A percentile compares a stretch with the other conserved stretches of the same genome.
These are phyloP conservation scores for Phytophthora vignae DNA, from an alignment of 352 stramenopile genomes.

Conservation along the genomic window DNA sequence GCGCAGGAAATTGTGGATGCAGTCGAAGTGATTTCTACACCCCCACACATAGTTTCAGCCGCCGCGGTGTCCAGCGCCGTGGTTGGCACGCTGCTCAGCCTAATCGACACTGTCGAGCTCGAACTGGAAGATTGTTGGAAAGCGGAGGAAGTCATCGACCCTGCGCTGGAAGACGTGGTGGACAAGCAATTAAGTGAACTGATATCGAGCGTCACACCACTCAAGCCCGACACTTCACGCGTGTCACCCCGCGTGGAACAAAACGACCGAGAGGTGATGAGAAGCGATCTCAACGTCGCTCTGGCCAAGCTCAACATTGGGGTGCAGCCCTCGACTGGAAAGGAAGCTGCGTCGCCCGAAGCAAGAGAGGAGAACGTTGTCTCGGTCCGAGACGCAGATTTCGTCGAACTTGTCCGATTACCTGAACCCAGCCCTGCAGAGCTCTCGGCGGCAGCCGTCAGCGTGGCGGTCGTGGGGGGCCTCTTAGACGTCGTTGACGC, in stretches of 20 bases:
- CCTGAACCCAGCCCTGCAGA: constrained; percentile 28
- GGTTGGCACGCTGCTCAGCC: constrained; percentile 21
- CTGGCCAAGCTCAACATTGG: neutral
- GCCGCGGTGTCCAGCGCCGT: constrained; percentile 29
- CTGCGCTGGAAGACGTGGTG: neutral
- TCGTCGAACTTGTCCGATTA: constrained; percentile 27
- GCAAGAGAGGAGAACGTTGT: too few species aligned
- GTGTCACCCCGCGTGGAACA: too few species aligned
- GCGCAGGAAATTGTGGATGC: constrained; percentile 20
- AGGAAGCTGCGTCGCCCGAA: neutral
- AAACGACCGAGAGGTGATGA: neutral
- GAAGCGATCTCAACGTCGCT: neutral
- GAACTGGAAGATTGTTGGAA: constrained; percentile 15
- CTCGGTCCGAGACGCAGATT: constrained; percentile 17
- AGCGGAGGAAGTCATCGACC: neutral
- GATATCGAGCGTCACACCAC: too few species aligned
- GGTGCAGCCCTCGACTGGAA: neutral
- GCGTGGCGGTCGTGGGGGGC: constrained; percentile 23
- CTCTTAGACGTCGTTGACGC: constrained; percentile 31
- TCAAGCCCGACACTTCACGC: too few species aligned
- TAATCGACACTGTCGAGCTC: constrained; percentile 28
- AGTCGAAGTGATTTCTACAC: constrained; percentile 20
- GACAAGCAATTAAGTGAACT: neutral
- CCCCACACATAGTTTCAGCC: constrained; percentile 25
- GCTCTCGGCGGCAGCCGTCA: constrained; percentile 19